These are phyloP conservation scores for Kuraishia ogatae DNA, from an alignment of 805 yeast genomes.

Conservation along the genomic window DNA sequence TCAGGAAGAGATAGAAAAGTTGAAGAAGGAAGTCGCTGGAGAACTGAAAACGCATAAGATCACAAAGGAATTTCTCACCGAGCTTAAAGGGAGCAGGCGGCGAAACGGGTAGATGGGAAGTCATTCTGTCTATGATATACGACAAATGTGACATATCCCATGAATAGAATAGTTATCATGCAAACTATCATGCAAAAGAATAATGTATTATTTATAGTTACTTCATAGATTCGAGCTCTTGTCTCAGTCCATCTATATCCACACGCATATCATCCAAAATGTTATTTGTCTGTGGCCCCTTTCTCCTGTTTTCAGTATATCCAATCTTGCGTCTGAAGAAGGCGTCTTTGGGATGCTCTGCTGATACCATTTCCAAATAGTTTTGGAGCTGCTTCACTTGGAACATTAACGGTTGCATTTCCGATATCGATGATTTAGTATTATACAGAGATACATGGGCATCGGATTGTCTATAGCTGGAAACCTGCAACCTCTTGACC, in stretches of 20 bases:
- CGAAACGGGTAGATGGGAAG: background rate
- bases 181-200: too few relatives aligned
- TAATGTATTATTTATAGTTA: too few relatives aligned
- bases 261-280: conserved; percentile 18
- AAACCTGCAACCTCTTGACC: conserved; percentile 16
- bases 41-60: background rate
- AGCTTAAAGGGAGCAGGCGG: background rate
- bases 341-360: conserved; percentile 24
- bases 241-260: conserved; percentile 13
- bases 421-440: conserved; percentile 10
- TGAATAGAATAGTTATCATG: too few relatives aligned
- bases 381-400: conserved; percentile 23
- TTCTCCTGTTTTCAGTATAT: conserved; percentile 4
- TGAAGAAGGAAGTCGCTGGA: conserved; percentile 6
- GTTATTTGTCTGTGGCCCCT: conserved; percentile 9
- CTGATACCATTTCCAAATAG: conserved; percentile 20
- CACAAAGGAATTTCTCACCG: background rate
- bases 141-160: too few relatives aligned
- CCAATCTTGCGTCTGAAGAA: conserved; percentile 19
- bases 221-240: conserved; percentile 5
- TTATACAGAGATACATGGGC: background rate
- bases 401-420: conserved; percentile 12
- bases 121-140: too few relatives aligned
- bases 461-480: conserved; percentile 14
- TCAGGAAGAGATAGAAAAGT: conserved; percentile 16